phyloP scores from a whole-genome alignment of 75 land plant genomes.

The Pinus taeda region DNA sequence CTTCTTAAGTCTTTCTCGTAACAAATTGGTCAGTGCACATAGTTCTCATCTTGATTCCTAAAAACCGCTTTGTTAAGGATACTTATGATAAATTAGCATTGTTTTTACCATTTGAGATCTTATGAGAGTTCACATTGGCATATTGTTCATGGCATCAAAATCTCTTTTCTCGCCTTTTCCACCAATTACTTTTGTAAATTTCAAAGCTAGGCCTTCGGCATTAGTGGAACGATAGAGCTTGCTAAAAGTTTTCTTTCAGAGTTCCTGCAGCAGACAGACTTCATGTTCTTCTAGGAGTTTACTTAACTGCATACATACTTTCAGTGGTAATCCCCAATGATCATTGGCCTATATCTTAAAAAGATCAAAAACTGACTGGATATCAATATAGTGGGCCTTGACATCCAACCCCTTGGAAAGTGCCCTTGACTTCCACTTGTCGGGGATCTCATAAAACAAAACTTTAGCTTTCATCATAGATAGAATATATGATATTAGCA shows the following conservation, averaged over 20 bases:
- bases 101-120: background rate
- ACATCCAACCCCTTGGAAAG: background rate
- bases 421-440: slow-evolving; percentile 1
- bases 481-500: background rate
- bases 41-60: background rate
- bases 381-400: background rate
- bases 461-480: background rate
- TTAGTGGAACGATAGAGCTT: background rate
- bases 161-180: background rate
- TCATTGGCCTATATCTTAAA: background rate
- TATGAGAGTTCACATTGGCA: background rate
- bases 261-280: background rate
- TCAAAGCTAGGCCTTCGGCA: background rate
- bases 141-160: background rate
- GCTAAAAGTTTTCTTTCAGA: background rate
- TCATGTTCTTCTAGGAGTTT: background rate
- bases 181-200: background rate
- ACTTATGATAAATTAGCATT: background rate
- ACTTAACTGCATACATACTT: background rate
- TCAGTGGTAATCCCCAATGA: background rate
- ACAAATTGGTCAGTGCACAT: background rate
- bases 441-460: background rate
- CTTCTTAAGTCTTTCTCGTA: background rate
- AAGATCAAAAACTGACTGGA: background rate
- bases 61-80: background rate